Base-by-base conservation (phyloP, 2,329 filamentous ascomycete species). In the Talaromyces sp. region DNA sequence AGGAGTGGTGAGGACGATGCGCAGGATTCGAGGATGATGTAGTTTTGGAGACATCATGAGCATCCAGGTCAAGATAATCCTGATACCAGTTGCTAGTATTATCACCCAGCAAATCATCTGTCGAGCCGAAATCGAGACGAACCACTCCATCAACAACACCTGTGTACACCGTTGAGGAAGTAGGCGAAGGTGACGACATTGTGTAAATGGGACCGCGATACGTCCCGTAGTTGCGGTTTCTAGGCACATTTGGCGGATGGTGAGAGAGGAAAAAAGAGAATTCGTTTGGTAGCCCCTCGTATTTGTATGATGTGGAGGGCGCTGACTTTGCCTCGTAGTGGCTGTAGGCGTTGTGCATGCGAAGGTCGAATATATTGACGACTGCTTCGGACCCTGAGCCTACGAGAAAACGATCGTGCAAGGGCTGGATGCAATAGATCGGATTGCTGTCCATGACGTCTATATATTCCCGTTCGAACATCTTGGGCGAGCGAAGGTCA, bases 341-440 rank as follows among this genome's bases (percentile, higher is more conserved):
- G 55, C 59, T 69, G 63, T 74, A 75, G 13, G 62, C 64, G 21
- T 66, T 71, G n/a, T 65, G 64, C 64, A 84, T 74, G 22, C 84
- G 81, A 43, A 87, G 66, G 63, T 88, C 84, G 62, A 85, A 87
- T 4, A 86, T 73, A 63, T 86, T 86, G 45, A 87, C 70, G 53
- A 85, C 74, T 45, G 78, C 80, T 67, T 86, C 81, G 51, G 80
- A 76, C 2, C 80, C 79, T 1, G 79, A 78, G 22, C 84, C 84
- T 10, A 79, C 81, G 8, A 86, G 66, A 56, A 87, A 78, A 2
- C 78, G 75, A 19, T 78, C 77, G 1, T 82, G 82, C 53, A 85
- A 78, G 0, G 80, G 71, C 1, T 81, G 77, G 15, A 87, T 75
- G 19, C 81, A 81, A 65, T 86, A 86, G 6, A 86, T 78, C 0